Evolutionary conservation across 139 green algal genomes (phyloP), one percentile per base, ranked within the genome.

Genomic region (Haematococcus lacustris): DNA sequence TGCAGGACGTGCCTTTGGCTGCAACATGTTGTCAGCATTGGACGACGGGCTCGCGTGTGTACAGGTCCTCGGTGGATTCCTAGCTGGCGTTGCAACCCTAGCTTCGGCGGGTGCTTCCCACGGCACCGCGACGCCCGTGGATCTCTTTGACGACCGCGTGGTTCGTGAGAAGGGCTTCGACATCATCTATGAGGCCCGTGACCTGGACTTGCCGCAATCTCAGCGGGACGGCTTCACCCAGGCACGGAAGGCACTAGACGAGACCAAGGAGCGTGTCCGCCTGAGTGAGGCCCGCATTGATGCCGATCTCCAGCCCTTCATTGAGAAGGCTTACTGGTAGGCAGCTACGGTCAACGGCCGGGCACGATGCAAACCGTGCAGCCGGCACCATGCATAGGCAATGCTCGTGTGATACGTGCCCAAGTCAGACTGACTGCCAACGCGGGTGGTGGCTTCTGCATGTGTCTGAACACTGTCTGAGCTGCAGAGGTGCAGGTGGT

Each of bases 121-220:
- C 51, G 63, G 84, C 40, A 86, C 79, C 63, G 80, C 64, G 25
- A 86, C 79, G 30, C 76, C 89, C 41, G 79, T 95, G 3, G 91
- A 95, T 66, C 73, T 97, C 30, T 79, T 89, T 47, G 92, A 97
- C 78, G 88, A 94, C 83, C 83, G 89, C 71, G 80, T 84, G 53
- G 83, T 73, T 33, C 76, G 51, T 28, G 32, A 76, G 6, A 85
- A 33, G 2, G 91, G 92, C 53, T 96, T 93, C 47, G 86, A 97
- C 77, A 66, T 96, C 63, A 97, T 97, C 86, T 97, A 97, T 73
- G 91, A 96, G 88, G 92, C 92, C 6, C 92, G 93, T 53, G 92
- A 97, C 69, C 79, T 93, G 50, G 80, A 92, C 80, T 80, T 97
- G 70, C 65, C 83, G 70, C 86, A 97, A 84, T 57, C 30, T 35